Base-by-base conservation (phyloP, 345 rosid species). In the Rhodamnia argentea region DNA sequence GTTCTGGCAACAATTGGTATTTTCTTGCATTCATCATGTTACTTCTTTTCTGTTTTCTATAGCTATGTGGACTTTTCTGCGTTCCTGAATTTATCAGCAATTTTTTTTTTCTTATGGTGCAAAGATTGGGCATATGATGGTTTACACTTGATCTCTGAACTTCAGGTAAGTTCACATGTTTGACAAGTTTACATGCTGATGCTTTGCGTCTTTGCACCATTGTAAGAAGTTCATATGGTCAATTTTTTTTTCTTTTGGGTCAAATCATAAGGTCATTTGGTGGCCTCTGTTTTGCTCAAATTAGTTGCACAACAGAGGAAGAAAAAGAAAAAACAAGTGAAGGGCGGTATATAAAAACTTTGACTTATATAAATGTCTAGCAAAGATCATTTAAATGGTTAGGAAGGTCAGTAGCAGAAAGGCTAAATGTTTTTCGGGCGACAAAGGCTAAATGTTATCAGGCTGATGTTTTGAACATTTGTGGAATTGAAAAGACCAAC, bases 71-170 rank as follows among this genome's bases (percentile, higher is more conserved):
- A 70, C 47, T 70, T 70, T 70, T 70, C 81, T 37, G 47, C 6
- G 0, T 70, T 70, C 81, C 78, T 64, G 47, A 32, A 32, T 64
- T 32, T 70, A 70, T 70, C 0, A 23, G 78, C 3, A 44, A 16
- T 64, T 70, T 70, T 29, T 62, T 58, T 70, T 18, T 70, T 32
- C 6, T 23, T 70, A 37, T 70, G 81, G 47, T 70, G 81, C 81
- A 85, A 78, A 76, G 87, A 47, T 54, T 16, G 83, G 78, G 87
- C 84, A 85, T 29, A 85, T 85, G 87, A 78, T 85, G 87, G 62
- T 85, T 85, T 85, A 85, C 87, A 85, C 87, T 85, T 85, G 87
- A 85, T 85, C 87, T 85, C 87, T 85, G 87, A 85, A 85, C 75
- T 85, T 78, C 87, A 78, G 87, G 87, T 85, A 85, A 85, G 87